Conservation (phyloP, 108 stramenopile species). For the Schizochytrium sp. region DNA sequence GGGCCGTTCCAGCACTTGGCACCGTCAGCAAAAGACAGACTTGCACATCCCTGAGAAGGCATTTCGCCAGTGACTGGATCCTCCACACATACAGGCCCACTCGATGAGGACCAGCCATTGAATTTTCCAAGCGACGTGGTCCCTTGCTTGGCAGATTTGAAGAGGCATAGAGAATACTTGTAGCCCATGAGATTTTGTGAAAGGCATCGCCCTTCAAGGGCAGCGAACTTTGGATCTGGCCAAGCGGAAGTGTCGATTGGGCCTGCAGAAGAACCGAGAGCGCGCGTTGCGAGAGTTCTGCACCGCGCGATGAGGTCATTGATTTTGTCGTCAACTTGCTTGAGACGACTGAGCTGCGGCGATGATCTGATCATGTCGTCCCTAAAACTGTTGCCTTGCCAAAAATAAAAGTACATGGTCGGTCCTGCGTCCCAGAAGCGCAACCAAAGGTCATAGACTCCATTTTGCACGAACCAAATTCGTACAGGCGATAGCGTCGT, state of each 20-base stretch:
- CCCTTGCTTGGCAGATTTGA: slow-evolving; percentile 29
- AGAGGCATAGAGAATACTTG: neutral
- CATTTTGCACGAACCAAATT: neutral
- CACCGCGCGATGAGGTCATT: neutral
- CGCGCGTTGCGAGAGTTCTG: neutral
- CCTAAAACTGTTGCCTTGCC: neutral
- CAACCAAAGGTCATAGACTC: neutral
- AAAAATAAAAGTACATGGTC: neutral
- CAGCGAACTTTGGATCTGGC: neutral
- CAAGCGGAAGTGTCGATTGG: no score
- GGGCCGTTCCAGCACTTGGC: slow-evolving; percentile 45
- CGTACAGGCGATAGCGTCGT: neutral
- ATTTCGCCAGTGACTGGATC: neutral
- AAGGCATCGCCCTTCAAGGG: neutral
- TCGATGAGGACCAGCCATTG: neutral
- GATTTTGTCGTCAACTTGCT: neutral
- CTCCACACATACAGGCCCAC: neutral
- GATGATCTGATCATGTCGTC: neutral
- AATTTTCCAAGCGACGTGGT: slow-evolving; percentile 8
- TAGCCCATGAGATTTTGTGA: neutral
- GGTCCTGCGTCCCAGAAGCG: neutral
- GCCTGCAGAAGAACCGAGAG: no score
- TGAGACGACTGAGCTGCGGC: neutral
- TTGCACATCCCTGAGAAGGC: neutral
- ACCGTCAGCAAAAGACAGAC: slow-evolving; percentile 26